phyloP scores from a whole-genome alignment of 441 rosid species.

The Euphorbia celastroides region DNA sequence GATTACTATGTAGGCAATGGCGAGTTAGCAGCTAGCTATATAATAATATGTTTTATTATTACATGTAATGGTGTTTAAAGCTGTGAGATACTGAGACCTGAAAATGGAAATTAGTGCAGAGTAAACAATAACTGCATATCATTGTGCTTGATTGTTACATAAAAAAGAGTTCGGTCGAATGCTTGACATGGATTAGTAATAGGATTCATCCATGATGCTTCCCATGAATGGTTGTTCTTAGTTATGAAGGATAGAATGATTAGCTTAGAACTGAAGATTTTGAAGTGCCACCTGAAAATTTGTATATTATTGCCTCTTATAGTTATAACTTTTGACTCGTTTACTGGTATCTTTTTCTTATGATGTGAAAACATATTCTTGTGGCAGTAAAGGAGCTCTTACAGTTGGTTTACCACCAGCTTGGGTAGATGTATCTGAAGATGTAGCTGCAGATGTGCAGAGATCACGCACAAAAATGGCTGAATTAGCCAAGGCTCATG shows the following conservation, averaged over 20 bases:
- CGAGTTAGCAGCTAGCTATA: neutral
- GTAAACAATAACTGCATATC: neutral
- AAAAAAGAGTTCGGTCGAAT: neutral
- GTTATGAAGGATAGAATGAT: neutral
- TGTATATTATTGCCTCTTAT: slow-evolving; percentile 3
- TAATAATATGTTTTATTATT: neutral
- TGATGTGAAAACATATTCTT: neutral
- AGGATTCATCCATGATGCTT: neutral
- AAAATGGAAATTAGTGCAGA: neutral
- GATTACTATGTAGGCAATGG: neutral
- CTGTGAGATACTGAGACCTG: neutral
- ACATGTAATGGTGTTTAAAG: neutral
- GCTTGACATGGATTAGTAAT: neutral
- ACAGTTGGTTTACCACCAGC: slow-evolving; percentile 64
- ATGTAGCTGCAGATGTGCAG: slow-evolving; percentile 59
- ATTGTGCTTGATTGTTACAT: neutral
- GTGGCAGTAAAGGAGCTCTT: slow-evolving; percentile 17
- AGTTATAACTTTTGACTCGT: neutral
- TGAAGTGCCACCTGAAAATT: slow-evolving; percentile 6
- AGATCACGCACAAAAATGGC: slow-evolving; percentile 50
- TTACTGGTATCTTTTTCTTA: neutral
- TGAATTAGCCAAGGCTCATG: slow-evolving; percentile 70
- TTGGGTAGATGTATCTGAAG: slow-evolving; percentile 82
- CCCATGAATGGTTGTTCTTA: neutral
- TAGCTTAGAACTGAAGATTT: too few relatives aligned